Percentiles rank a stretch among this genome's conserved stretches.
Evolutionary conservation across 1,139 yeast species (phyloP).

Genomic region (Yamadazyma aaseri): DNA sequence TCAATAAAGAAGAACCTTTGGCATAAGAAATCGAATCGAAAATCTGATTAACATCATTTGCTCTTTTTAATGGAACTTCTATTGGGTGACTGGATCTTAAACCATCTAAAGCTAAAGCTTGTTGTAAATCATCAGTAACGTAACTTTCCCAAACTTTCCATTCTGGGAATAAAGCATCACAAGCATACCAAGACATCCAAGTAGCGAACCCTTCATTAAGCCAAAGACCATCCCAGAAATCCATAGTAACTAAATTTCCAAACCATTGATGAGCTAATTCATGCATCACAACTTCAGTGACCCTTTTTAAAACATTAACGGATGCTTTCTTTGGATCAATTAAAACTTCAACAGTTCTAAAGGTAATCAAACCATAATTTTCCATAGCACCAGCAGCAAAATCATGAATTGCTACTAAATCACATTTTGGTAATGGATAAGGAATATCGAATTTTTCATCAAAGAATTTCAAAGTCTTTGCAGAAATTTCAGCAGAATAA

Average conservation of each 20-base stretch:
- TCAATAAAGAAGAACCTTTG: slow-evolving; percentile 77
- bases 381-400: slow-evolving; percentile 66
- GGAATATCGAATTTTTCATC: slow-evolving; percentile 52
- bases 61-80: slow-evolving; percentile 55
- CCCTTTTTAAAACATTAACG: slow-evolving; percentile 45
- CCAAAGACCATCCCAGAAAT: slow-evolving; percentile 67
- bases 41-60: slow-evolving; percentile 56
- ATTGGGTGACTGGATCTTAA: slow-evolving; percentile 57
- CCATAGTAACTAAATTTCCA: slow-evolving; percentile 62
- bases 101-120: slow-evolving; percentile 52
- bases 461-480: slow-evolving; percentile 51
- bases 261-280: slow-evolving; percentile 70
- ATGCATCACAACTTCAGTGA: slow-evolving; percentile 59
- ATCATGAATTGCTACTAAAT: slow-evolving; percentile 56
- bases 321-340: slow-evolving; percentile 47
- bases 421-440: slow-evolving; percentile 61
- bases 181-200: slow-evolving; percentile 54
- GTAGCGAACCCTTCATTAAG: slow-evolving; percentile 65
- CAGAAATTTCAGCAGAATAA: slow-evolving; percentile 51
- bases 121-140: slow-evolving; percentile 51
- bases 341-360: slow-evolving; percentile 53
- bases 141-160: slow-evolving; percentile 58
- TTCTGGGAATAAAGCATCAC: slow-evolving; percentile 52
- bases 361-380: slow-evolving; percentile 58
- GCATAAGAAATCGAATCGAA: slow-evolving; percentile 67